phyloP scores from a whole-genome alignment of 441 rosid species.

The Hypseocharis bilobata region DNA sequence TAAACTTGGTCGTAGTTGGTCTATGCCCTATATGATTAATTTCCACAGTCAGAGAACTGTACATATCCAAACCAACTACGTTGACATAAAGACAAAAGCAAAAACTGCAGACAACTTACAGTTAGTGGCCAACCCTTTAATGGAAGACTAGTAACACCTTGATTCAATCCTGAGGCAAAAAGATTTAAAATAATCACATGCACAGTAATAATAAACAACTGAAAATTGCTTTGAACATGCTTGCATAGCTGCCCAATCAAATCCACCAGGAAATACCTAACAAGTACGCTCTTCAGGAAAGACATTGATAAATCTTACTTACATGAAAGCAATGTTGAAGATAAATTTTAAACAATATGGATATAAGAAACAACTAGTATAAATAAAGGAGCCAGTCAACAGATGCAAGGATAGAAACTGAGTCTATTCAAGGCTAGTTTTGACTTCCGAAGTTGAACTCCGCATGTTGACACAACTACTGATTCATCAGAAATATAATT shows the following conservation, averaged over 20 bases:
- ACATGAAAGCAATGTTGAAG: no score
- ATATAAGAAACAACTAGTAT: no score
- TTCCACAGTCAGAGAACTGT: not conserved
- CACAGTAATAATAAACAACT: conserved; percentile 8
- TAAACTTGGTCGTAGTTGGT: conserved; percentile 43
- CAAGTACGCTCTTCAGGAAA: not conserved
- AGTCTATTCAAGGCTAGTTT: no score
- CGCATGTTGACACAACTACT: no score
- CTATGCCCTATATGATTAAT: conserved; percentile 38
- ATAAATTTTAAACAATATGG: no score
- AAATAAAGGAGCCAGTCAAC: no score
- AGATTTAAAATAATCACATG: conserved; percentile 7
- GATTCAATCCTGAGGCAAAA: conserved; percentile 36
- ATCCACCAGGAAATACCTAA: not conserved
- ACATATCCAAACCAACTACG: conserved; percentile 1
- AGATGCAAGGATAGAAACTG: no score
- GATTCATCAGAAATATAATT: no score
- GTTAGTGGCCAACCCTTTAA: conserved; percentile 65
- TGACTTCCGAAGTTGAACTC: no score
- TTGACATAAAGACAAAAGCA: conserved; percentile 3
- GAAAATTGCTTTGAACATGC: not conserved
- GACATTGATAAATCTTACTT: no score
- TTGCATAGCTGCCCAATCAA: not conserved
- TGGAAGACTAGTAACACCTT: conserved; percentile 48
- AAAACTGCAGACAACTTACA: conserved; percentile 33